Evolutionary conservation across 2,329 filamentous ascomycete species (phyloP).

Genomic region (Cordyceps militaris): DNA sequence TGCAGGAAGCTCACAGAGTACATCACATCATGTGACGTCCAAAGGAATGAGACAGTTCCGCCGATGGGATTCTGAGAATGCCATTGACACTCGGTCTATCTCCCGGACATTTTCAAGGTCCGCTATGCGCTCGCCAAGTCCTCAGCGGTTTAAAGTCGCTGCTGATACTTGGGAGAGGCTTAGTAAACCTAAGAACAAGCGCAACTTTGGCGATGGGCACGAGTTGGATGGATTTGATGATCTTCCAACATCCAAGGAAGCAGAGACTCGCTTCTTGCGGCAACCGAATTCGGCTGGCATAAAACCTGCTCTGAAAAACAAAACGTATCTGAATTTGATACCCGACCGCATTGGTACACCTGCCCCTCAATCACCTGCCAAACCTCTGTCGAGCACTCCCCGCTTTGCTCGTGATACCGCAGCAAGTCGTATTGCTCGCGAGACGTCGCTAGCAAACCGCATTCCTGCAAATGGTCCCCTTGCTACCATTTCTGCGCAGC

Average conservation of each 20-base stretch:
- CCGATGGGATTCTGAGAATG: conserved; percentile 74
- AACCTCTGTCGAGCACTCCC: conserved; percentile 43
- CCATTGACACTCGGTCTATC: conserved; percentile 48
- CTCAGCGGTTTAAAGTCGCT: conserved; percentile 38
- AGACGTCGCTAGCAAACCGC: conserved; percentile 55
- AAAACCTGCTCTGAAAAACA: conserved; percentile 54
- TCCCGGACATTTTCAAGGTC: conserved; percentile 53
- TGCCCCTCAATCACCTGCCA: conserved; percentile 51
- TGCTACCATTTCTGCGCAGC: conserved; percentile 47
- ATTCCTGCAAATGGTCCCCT: conserved; percentile 47
- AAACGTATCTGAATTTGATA: conserved; percentile 47
- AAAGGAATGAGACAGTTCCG: conserved; percentile 66
- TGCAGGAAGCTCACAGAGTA: conserved; percentile 63
- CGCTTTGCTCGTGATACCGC: conserved; percentile 60
- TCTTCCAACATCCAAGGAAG: conserved; percentile 75
- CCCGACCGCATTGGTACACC: conserved; percentile 47
- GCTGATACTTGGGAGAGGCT: conserved; percentile 57
- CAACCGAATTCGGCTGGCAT: conserved; percentile 65
- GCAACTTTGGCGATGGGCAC: conserved; percentile 77
- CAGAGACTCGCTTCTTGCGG: conserved; percentile 77
- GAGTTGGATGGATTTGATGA: conserved; percentile 94
- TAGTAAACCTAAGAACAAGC: conserved; percentile 55
- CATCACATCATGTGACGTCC: conserved; percentile 70
- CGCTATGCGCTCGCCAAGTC: conserved; percentile 54
- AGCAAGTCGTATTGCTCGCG: conserved; percentile 57